These are phyloP conservation scores for Penicillium samsonianum DNA, from an alignment of 495 filamentous ascomycete genomes.

Conservation along the genomic window DNA sequence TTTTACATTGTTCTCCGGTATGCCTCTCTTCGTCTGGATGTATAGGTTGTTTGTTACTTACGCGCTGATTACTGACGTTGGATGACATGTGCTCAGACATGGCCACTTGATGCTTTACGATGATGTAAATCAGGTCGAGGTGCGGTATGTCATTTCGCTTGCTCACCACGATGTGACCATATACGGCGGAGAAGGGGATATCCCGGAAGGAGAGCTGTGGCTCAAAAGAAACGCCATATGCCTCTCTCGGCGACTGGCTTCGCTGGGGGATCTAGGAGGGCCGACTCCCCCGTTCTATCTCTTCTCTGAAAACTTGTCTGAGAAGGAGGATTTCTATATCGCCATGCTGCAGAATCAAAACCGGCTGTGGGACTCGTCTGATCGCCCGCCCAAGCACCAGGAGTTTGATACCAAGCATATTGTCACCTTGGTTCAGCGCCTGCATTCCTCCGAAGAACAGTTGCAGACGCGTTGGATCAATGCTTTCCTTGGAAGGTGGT, in stretches of 20 bases:
- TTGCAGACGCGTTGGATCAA: conserved; percentile 94
- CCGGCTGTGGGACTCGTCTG: conserved; percentile 55
- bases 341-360: conserved; percentile 85
- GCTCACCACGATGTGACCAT: conserved; percentile 84
- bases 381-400: conserved; percentile 67
- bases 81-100: conserved; percentile 58
- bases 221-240: conserved; percentile 95
- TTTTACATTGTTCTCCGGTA: conserved; percentile 91
- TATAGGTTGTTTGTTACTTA: not conserved
- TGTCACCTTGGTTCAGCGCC: conserved; percentile 78
- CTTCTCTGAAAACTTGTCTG: conserved; percentile 90
- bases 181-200: conserved; percentile 76
- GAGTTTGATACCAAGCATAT: conserved; percentile 83
- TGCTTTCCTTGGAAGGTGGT: conserved; percentile 82
- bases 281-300: conserved; percentile 81
- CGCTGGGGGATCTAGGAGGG: conserved; percentile 58
- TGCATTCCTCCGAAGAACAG: conserved; percentile 92
- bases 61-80: conserved; percentile 22
- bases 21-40: conserved; percentile 21
- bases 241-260: conserved; percentile 68
- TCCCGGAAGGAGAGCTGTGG: conserved; percentile 90
- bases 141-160: conserved; percentile 90
- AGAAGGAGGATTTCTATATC: conserved; percentile 98
- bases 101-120: conserved; percentile 98
- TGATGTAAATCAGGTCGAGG: conserved; percentile 82